Evolutionary conservation across 176 grass and related monocot genomes (phyloP).

Genomic region (Avena insularis): DNA sequence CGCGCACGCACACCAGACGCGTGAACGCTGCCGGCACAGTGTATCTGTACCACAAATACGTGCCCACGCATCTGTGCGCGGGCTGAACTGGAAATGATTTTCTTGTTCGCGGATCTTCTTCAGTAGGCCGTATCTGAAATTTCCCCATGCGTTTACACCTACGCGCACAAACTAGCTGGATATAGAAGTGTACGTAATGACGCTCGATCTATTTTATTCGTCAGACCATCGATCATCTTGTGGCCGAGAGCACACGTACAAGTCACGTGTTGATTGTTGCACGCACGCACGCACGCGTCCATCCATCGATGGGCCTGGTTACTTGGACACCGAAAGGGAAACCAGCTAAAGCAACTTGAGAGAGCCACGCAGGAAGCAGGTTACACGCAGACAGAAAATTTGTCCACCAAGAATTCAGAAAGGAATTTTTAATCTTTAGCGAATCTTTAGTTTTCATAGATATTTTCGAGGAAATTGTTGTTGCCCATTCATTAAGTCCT

Average conservation of each 20-base stretch:
- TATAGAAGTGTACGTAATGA: too few species aligned
- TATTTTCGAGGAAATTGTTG: too few species aligned
- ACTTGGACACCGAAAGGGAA: conserved; percentile 20
- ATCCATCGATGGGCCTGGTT: conserved; percentile 26
- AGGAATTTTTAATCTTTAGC: too few species aligned
- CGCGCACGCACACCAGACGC: not conserved
- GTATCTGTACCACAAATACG: not conserved
- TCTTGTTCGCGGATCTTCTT: not conserved
- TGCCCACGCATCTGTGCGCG: not conserved
- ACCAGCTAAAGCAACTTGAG: conserved; percentile 11
- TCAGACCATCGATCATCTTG: not conserved
- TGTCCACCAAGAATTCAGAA: not conserved
- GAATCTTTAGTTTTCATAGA: too few species aligned
- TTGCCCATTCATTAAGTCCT: too few species aligned
- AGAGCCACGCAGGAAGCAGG: not conserved
- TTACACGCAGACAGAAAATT: not conserved
- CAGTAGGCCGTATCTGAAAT: not conserved
- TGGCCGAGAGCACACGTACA: not conserved
- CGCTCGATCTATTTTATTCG: not conserved
- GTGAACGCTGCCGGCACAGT: conserved; percentile 14
- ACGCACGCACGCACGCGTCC: not conserved
- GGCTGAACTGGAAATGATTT: not conserved
- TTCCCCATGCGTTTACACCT: not conserved
- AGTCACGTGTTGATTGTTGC: not conserved
- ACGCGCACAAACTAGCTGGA: too few species aligned